phyloP scores from a whole-genome alignment of 495 filamentous ascomycete genomes.

The Amphirosellinia nigrospora region DNA sequence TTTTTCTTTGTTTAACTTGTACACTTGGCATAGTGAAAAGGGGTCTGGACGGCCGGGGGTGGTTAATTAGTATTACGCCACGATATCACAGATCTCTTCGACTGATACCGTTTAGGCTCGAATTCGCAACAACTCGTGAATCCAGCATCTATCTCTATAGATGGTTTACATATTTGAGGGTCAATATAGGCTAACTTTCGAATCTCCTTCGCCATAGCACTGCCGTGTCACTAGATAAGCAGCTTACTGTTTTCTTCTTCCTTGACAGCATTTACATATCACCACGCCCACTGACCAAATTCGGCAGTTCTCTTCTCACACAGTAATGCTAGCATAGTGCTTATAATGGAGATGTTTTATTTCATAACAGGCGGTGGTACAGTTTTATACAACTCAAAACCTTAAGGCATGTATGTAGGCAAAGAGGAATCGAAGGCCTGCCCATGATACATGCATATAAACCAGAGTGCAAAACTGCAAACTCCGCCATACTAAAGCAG shows the following conservation, averaged over 20 bases:
- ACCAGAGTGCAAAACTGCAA: slow-evolving; percentile 15
- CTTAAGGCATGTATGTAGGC: not conserved
- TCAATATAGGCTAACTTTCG: slow-evolving; percentile 9
- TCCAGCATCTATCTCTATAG: not conserved
- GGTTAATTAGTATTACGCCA: slow-evolving; percentile 19
- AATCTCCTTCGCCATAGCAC: not conserved
- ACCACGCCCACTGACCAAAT: not conserved
- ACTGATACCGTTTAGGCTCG: slow-evolving; percentile 1
- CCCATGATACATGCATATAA: not conserved
- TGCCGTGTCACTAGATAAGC: not conserved
- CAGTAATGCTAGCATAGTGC: not conserved
- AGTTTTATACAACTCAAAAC: slow-evolving; percentile 13
- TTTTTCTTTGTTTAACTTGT: slow-evolving; percentile 12
- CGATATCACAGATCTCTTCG: slow-evolving; percentile 10
- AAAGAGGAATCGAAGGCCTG: not conserved
- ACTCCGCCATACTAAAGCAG: slow-evolving; percentile 9
- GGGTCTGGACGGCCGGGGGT: slow-evolving; percentile 9
- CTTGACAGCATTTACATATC: not conserved
- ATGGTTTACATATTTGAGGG: not conserved
- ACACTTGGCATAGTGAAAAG: slow-evolving; percentile 27
- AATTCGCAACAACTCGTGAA: slow-evolving; percentile 7
- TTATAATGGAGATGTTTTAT: slow-evolving; percentile 13
- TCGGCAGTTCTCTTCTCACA: not conserved
- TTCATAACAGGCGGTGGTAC: slow-evolving; percentile 15
- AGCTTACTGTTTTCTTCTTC: not conserved